phyloP scores from a whole-genome alignment of 2,329 filamentous ascomycete genomes.

The Sporothrix inflata region DNA sequence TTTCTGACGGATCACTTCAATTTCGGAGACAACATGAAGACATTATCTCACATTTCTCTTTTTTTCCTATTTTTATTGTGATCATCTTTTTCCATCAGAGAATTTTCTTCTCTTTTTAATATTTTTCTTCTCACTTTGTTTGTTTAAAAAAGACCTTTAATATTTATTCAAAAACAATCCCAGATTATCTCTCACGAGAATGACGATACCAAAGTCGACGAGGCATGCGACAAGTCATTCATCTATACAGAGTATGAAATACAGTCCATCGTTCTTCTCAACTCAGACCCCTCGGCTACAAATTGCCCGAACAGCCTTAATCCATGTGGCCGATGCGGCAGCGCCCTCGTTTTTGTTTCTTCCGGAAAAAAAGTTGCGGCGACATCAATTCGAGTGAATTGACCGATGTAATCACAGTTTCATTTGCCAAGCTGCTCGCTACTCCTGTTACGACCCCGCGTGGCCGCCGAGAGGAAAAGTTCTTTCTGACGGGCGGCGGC shows the following conservation, averaged over 20 bases:
- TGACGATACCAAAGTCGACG: not conserved
- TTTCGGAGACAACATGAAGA: too few relatives aligned
- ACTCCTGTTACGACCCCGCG: too few relatives aligned
- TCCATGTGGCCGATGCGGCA: not conserved
- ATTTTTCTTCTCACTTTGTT: not conserved
- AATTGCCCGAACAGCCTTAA: constrained; percentile 26
- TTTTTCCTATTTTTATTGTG: too few relatives aligned
- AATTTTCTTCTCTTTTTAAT: not conserved
- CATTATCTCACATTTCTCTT: not conserved
- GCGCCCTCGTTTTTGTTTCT: not conserved
- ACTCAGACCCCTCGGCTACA: not conserved
- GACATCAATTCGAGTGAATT: not conserved
- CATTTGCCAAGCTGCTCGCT: too few relatives aligned
- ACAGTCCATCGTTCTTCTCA: not conserved
- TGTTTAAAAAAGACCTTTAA: not conserved
- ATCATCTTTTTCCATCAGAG: not conserved
- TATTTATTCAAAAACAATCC: too few relatives aligned
- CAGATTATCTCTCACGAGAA: not conserved
- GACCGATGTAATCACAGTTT: not conserved
- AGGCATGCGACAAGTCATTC: not conserved
- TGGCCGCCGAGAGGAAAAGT: constrained; percentile 5
- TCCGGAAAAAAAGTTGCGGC: not conserved
- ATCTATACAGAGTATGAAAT: too few relatives aligned
- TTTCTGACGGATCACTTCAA: not conserved
- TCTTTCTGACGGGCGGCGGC: not conserved